Evolutionary conservation across 2,329 filamentous ascomycete genomes (phyloP).

Genomic region (Knufia petricola): DNA sequence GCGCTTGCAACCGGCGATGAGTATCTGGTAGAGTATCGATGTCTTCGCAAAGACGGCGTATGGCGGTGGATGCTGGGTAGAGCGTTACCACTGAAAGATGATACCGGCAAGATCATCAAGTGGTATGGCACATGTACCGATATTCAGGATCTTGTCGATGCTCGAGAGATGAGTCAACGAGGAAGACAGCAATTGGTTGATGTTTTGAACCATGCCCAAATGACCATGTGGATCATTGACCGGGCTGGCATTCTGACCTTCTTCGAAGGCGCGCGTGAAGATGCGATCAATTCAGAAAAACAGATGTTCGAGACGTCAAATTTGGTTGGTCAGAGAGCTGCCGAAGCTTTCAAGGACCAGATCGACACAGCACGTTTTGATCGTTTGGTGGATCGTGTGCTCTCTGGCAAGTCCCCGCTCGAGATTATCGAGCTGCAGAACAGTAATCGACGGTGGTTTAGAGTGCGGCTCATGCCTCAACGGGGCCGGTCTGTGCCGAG

Average conservation of each 20-base stretch:
- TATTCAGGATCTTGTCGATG: conserved; percentile 63
- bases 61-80: conserved; percentile 73
- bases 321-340: conserved; percentile 25
- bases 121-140: conserved; percentile 78
- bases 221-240: conserved; percentile 67
- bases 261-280: conserved; percentile 58
- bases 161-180: conserved; percentile 55
- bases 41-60: conserved; percentile 54
- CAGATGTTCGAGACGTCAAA: neutral
- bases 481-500: conserved; percentile 45
- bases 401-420: conserved; percentile 44
- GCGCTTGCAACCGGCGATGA: conserved; percentile 58
- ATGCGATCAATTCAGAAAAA: conserved; percentile 18
- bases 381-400: conserved; percentile 47
- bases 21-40: conserved; percentile 63
- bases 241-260: conserved; percentile 52
- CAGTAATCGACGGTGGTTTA: conserved; percentile 55
- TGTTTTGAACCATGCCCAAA: conserved; percentile 64
- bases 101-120: conserved; percentile 60
- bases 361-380: conserved; percentile 44
- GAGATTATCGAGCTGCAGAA: conserved; percentile 56
- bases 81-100: conserved; percentile 58
- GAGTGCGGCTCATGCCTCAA: conserved; percentile 61
- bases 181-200: conserved; percentile 61
- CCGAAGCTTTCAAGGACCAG: conserved; percentile 21